phyloP scores from a whole-genome alignment of 2,329 filamentous ascomycete species.

The Colletotrichum sp. region DNA sequence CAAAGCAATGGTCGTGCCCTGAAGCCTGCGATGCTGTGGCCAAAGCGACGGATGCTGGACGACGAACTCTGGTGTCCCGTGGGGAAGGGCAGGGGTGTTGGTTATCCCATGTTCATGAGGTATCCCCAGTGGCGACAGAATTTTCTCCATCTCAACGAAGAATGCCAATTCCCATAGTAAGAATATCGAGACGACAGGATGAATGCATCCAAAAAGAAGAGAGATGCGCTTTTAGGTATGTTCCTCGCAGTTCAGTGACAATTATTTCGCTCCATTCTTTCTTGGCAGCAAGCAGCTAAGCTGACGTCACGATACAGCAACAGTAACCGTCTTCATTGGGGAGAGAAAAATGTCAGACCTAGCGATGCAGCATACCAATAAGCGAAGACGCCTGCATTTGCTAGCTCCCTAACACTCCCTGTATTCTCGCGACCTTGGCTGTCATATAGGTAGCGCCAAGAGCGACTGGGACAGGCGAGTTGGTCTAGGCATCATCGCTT shows the following conservation, averaged over 20 bases:
- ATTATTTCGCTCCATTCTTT: background rate
- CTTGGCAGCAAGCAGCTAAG: background rate
- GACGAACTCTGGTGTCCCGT: background rate
- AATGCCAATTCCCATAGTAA: rapidly evolving
- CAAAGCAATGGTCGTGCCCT: background rate
- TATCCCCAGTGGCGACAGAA: background rate
- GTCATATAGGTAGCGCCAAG: background rate
- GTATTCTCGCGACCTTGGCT: background rate
- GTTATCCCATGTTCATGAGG: background rate
- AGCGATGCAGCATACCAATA: background rate
- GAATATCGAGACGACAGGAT: background rate
- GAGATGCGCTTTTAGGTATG: background rate
- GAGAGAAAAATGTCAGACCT: background rate
- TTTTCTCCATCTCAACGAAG: background rate
- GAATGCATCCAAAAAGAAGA: background rate
- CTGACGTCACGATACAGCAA: background rate
- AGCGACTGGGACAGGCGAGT: background rate
- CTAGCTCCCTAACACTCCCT: background rate
- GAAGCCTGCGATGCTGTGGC: background rate
- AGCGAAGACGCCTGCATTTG: background rate
- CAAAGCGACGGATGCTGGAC: background rate
- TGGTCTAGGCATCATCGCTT: background rate
- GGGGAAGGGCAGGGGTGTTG: background rate
- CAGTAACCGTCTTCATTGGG: background rate
- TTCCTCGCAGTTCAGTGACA: background rate